Evolutionary conservation across 2,329 filamentous ascomycete species (phyloP), one percentile per base, ranked within the genome.

Genomic region (Verticillium tricorpus): DNA sequence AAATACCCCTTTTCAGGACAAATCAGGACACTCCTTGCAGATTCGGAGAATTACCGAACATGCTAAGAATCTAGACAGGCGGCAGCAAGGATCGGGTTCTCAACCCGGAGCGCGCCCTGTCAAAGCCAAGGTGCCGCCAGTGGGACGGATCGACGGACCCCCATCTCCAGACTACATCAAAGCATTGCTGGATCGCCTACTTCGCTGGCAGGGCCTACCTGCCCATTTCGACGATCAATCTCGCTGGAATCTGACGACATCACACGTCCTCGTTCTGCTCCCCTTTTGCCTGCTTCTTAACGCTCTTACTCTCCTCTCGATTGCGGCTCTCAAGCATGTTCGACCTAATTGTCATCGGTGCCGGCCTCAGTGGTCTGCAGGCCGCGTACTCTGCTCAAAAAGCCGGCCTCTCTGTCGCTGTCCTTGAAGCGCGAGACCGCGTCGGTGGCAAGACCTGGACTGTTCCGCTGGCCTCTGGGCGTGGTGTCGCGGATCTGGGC

Each of bases 361-460:
- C 73, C 8, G 76, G 77, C 1, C 67, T 78, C 7, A 68, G 69
- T 17, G 77, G 77, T 14, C 70, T 79, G 1, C 67, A 70, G 31
- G 75, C 76, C 1, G 76, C 75, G 0, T 62, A 69, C 9, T 65
- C 72, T 6, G 60, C 73, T 3, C 65, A 71, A 19, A 66, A 68
- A 34, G 66, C 71, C 0, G 76, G 75, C 0, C 67, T 80, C 5
- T 74, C 74, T 0, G 71, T 73, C n/a, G 61, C 78, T 0, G 73
- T 85, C 0, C 69, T 85, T 1, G 83, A 85, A 65, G 81, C 81
- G 1, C 73, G 77, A 5, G 74, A 82, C 50, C 75, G 80, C 0
- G 78, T 84, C 0, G 82, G 82, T 0, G 82, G 83, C 7, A 85
- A 85, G 69, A 82, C 79, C 0, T 81, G 74, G 71, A 80, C 75